Base-by-base conservation (phyloP, 2,329 filamentous ascomycete genomes). In the Eutypa lata region DNA sequence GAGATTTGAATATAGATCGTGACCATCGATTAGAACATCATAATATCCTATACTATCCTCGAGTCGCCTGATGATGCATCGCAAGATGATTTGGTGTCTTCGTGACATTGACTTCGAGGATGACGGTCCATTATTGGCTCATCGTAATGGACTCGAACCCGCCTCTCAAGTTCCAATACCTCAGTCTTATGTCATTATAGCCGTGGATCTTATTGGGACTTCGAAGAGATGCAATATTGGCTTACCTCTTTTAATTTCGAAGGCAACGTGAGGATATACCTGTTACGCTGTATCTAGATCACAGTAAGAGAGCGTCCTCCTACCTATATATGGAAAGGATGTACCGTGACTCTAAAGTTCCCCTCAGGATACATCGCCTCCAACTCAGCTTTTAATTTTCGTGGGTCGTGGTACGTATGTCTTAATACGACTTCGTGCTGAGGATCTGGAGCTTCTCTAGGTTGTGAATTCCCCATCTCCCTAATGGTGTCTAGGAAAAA, bases 391-490 rank as follows among this genome's bases (percentile, higher is more conserved):
- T 59, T 58, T 21, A 60, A 52, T 31, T 54, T 57, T 21, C 35
- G 7, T 3, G 54, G 57, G 26, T 61, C 52, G 26, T 55, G 54
- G 31, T 61, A 61, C 44, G 50, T 59, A 46, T 55, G 53, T 38
- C 52, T 55, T 43, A 61, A 40, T 11, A 59, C 49, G 14, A 54
- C 42, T 22, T 59, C 47, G 49, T 54, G 49, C 48, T 44, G 26
- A 5, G 26, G 10, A 31, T 31, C 26, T 5, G 26, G 26, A 5
- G 26, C 26, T 10, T 6, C 26, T 10, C 26, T 31, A 6, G 26
- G 10, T 31, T 31, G 26, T 10, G 26, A 31, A 57, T 13, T 31
- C 13, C 10, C 18, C 22, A 11, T 24, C 16, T n/a, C 16, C 43
- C 10, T 31, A 13, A n/a, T 19, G 42, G 19, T 18, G 47, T 16